Evolutionary conservation across 1,284 basidiomycete genomes (phyloP).

Genomic region (Stereum hirsutum): DNA sequence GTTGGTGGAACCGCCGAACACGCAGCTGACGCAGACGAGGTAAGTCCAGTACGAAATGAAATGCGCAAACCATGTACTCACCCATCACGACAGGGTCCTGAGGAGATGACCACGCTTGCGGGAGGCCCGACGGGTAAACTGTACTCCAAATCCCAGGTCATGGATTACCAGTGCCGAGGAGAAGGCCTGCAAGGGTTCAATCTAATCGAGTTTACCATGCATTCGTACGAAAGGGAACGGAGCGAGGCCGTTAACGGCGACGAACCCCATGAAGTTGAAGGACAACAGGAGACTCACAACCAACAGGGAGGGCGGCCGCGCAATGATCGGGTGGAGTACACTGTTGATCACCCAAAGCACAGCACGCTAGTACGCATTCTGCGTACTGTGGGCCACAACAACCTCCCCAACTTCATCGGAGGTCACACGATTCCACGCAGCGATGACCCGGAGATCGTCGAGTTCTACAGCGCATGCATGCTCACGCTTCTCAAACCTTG

Average conservation of each 20-base stretch:
- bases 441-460: slow-evolving; percentile 15
- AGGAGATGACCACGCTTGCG: neutral
- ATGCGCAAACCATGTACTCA: neutral
- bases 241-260: no score
- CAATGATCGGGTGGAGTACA: slow-evolving; percentile 9
- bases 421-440: slow-evolving; percentile 21
- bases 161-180: slow-evolving; percentile 14
- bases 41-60: neutral
- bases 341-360: slow-evolving; percentile 2
- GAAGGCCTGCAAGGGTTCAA: slow-evolving; percentile 6
- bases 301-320: slow-evolving; percentile 6
- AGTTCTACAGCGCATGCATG: slow-evolving; percentile 27
- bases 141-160: slow-evolving; percentile 7
- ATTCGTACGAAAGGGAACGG: slow-evolving; percentile 16
- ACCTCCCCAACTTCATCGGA: slow-evolving; percentile 15
- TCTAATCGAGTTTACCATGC: slow-evolving; percentile 11
- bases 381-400: neutral
- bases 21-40: neutral
- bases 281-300: neutral
- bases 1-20: neutral
- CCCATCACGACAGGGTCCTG: neutral
- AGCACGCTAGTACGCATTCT: neutral
- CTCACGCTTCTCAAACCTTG: slow-evolving; percentile 31
- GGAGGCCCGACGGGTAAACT: neutral
- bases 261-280: neutral